These are phyloP conservation scores for Epichloe aotearoae DNA, from an alignment of 2,329 filamentous ascomycete genomes.

Conservation along the genomic window DNA sequence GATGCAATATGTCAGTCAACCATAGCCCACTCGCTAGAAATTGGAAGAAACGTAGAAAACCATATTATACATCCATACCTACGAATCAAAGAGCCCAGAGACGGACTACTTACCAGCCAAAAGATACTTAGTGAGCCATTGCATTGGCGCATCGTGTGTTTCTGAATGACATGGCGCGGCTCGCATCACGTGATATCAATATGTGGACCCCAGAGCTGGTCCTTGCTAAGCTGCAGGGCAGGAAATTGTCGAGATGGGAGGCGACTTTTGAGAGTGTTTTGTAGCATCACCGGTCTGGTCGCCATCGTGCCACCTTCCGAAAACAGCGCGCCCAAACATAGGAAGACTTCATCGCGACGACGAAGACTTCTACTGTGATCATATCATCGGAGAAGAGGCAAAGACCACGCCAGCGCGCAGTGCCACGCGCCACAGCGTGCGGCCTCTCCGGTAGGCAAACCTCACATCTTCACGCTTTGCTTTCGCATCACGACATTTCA, in stretches of 20 bases:
- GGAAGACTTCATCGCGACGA: constrained; percentile 4
- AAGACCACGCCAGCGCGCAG: constrained; percentile 16
- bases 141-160: no score
- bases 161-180: not conserved
- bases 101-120: no score
- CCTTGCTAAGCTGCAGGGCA: constrained; percentile 11
- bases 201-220: constrained; percentile 8
- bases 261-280: constrained; percentile 11
- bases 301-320: constrained; percentile 16
- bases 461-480: constrained; percentile 13
- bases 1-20: no score
- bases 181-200: not conserved
- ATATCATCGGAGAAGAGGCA: constrained; percentile 5
- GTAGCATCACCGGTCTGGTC: constrained; percentile 17
- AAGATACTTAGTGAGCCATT: no score
- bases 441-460: constrained; percentile 15
- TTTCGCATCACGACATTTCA: constrained; percentile 12
- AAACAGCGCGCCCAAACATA: constrained; percentile 14
- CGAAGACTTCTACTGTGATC: not conserved
- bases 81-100: no score
- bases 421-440: constrained; percentile 23
- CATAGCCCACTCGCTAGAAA: no score
- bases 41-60: no score
- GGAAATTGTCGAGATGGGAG: constrained; percentile 23
- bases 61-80: no score